Base-by-base conservation (phyloP, 2,329 filamentous ascomycete species). In the Aspergillus ruber region DNA sequence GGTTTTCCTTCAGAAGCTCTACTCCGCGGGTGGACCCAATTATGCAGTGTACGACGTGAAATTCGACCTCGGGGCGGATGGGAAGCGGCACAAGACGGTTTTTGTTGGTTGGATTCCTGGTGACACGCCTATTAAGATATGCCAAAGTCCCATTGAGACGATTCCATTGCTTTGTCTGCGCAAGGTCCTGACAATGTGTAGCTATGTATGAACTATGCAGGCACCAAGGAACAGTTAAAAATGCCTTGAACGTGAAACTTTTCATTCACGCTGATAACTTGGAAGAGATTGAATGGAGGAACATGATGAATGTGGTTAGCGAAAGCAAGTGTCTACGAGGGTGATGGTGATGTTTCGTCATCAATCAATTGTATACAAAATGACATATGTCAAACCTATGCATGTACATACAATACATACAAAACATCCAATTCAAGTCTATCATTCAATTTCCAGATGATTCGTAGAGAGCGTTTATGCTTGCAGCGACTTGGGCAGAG, bases 401-500 rank as follows among this genome's bases (percentile, higher is more conserved):
- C 18, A 21, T 39, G 17, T 21, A 39, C 36, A 39, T 39, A 20
- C 9, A 20, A 20, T n/a, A n/a, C n/a, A n/a, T n/a, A n/a, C 3
- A 39, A 20, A 12, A 21, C 9, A 6, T 18, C 2, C 12, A 15
- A 39, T 20, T 12, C 17, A 18, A 29, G 9, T 29, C 10, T 29
- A 29, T 12, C 25, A 7, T 25, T 29, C 21, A 42, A 6, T 13
- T 15, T 29, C 15, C 20, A n/a, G 12, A 6, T n/a, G n/a, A 23
- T 13, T 13, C 47, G 32, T 44, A 45, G 39, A 23, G 7, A 21
- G 21, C 20, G 29, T 33, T 50, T 53, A 59, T 43, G 46, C 43
- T 39, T 55, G 54, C 45, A 61, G 38, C 7, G 55, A 56, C 50
- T 56, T 70, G 1, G 86, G 85, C 55, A 91, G 69, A 10, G 79